Evolutionary conservation across 345 rosid species (phyloP).

Genomic region (Populus pruinosa): DNA sequence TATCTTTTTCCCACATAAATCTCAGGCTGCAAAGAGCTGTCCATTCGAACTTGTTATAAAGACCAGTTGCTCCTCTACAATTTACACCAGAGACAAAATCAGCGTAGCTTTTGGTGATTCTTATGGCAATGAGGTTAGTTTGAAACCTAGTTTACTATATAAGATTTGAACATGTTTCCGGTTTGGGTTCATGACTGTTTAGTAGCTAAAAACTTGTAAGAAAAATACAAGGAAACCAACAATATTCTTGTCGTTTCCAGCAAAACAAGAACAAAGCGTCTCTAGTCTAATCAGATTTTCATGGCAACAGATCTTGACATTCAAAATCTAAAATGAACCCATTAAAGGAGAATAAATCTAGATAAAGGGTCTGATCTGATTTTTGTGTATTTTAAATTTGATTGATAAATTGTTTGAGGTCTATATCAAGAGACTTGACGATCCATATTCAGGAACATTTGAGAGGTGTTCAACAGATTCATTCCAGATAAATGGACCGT

Average conservation of each 20-base stretch:
- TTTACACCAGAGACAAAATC: slow-evolving; percentile 16
- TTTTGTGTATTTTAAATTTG: background rate
- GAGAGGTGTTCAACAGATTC: slow-evolving; percentile 67
- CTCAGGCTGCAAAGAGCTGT: slow-evolving; percentile 11
- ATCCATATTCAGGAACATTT: slow-evolving; percentile 45
- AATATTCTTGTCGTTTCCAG: too few species aligned
- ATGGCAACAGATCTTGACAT: background rate
- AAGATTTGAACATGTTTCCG: background rate
- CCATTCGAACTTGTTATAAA: slow-evolving; percentile 2
- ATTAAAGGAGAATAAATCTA: background rate
- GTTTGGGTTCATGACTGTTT: too few species aligned
- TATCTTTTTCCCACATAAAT: too few species aligned
- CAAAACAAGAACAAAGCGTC: background rate
- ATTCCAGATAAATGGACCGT: slow-evolving; percentile 52
- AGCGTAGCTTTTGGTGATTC: slow-evolving; percentile 10
- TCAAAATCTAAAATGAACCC: background rate
- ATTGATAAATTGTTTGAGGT: slow-evolving; percentile 26
- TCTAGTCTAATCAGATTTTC: background rate
- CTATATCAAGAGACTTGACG: slow-evolving; percentile 51
- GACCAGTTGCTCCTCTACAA: slow-evolving; percentile 12
- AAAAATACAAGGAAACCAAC: background rate
- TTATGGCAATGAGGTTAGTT: slow-evolving; percentile 8
- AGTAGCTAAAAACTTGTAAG: background rate
- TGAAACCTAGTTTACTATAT: background rate
- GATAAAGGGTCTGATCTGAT: background rate